phyloP scores from a whole-genome alignment of 2,329 filamentous ascomycete species.

The Verticillium albo-atrum region DNA sequence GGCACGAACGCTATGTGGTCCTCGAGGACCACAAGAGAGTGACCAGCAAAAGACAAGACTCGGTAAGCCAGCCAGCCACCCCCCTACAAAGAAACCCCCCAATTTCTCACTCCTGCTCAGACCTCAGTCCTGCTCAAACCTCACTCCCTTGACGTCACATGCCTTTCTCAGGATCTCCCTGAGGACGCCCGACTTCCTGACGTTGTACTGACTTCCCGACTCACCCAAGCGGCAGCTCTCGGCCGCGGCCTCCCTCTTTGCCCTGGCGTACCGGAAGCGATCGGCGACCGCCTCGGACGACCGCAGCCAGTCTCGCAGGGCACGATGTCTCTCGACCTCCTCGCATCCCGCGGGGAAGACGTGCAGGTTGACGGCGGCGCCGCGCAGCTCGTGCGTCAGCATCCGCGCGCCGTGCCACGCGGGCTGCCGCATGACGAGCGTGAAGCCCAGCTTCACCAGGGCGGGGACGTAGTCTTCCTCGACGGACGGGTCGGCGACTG shows the following conservation, averaged over 20 bases:
- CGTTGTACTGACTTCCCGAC: constrained; percentile 31
- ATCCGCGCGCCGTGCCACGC: constrained; percentile 44
- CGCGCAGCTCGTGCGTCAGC: constrained; percentile 22
- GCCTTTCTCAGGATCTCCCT: constrained; percentile 27
- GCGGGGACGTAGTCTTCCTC: constrained; percentile 36
- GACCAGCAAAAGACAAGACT: too few relatives aligned
- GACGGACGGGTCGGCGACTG: constrained; percentile 31
- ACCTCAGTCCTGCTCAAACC: neutral
- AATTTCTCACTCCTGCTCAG: too few relatives aligned
- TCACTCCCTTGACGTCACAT: neutral
- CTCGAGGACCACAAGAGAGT: too few relatives aligned
- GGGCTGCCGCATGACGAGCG: constrained; percentile 40
- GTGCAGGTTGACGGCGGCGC: constrained; percentile 38
- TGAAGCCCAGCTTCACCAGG: constrained; percentile 39
- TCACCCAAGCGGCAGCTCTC: constrained; percentile 24
- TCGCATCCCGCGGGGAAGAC: constrained; percentile 39
- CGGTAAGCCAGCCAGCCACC: too few relatives aligned
- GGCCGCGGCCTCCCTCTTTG: constrained; percentile 30
- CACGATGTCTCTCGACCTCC: constrained; percentile 35
- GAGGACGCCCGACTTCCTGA: constrained; percentile 34
- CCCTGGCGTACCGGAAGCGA: constrained; percentile 29
- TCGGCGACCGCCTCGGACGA: constrained; percentile 26
- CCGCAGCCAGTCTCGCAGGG: constrained; percentile 41
- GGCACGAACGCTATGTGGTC: too few relatives aligned
- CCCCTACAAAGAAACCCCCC: too few relatives aligned